Evolutionary conservation across 179 eudicot species (phyloP).

Genomic region (Gypsophila paniculata): DNA sequence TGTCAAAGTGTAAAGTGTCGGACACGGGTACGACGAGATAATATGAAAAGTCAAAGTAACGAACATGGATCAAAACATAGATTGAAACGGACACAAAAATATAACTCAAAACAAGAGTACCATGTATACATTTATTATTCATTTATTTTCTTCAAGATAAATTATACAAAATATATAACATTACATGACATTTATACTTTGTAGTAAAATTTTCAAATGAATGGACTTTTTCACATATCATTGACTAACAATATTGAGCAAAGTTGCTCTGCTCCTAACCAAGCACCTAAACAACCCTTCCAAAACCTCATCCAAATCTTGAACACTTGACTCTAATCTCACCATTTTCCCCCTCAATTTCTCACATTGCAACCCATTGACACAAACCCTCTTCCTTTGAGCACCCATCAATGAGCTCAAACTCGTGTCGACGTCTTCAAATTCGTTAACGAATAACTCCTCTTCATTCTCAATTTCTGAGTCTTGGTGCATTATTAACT

Average conservation of each 20-base stretch:
- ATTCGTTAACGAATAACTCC: constrained; percentile 21
- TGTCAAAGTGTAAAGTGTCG: no score
- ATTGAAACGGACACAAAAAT: no score
- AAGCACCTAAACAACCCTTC: constrained; percentile 38
- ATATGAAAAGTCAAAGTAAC: no score
- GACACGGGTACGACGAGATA: no score
- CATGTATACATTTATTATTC: no score
- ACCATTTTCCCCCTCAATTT: constrained; percentile 25
- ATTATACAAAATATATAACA: neutral
- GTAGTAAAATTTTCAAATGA: neutral
- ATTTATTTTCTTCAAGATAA: neutral
- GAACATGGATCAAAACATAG: no score
- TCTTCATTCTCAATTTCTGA: constrained; percentile 12
- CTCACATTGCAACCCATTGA: constrained; percentile 22
- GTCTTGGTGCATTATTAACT: constrained; percentile 22
- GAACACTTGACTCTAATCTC: constrained; percentile 30
- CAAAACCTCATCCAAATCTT: constrained; percentile 35
- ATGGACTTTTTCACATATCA: constrained; percentile 2
- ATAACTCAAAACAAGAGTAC: neutral
- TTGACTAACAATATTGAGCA: constrained; percentile 34
- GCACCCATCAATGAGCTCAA: constrained; percentile 21
- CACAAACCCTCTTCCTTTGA: constrained; percentile 25
- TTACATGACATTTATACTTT: neutral
- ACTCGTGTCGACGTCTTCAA: constrained; percentile 31
- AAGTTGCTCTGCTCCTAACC: constrained; percentile 40